Evolutionary conservation across 108 stramenopile species (phyloP).

Genomic region (Epipyxis sp.): DNA sequence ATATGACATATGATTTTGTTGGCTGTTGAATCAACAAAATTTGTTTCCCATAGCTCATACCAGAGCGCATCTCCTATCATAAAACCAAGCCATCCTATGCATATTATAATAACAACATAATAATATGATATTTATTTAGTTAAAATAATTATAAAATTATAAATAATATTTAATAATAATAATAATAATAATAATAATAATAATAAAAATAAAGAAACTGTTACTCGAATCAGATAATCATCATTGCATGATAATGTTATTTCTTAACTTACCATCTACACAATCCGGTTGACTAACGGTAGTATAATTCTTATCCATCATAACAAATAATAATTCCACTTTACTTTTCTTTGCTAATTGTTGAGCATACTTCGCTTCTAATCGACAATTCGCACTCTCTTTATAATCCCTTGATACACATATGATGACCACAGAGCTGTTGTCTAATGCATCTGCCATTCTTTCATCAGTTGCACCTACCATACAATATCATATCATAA

Average conservation of each 20-base stretch:
- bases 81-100: neutral
- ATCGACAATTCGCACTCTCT: neutral
- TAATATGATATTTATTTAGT: no score
- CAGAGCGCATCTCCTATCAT: neutral
- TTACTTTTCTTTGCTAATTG: neutral
- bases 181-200: no score
- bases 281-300: neutral
- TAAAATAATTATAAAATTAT: no score
- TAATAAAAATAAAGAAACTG: no score
- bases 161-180: no score
- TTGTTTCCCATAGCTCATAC: neutral
- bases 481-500: no score
- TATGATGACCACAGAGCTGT: neutral
- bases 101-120: no score
- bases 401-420: neutral
- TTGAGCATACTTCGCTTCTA: conserved; percentile 1
- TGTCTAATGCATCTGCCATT: neutral
- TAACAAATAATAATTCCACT: neutral
- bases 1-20: no score
- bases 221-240: no score
- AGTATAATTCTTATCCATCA: neutral
- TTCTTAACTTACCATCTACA: neutral
- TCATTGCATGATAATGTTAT: no score
- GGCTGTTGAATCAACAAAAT: no score
- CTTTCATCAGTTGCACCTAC: neutral